Percentiles rank a stretch among this genome's conserved stretches.
Evolutionary conservation across 2,329 filamentous ascomycete genomes (phyloP).

Genomic region (Colletotrichum eremochloae): DNA sequence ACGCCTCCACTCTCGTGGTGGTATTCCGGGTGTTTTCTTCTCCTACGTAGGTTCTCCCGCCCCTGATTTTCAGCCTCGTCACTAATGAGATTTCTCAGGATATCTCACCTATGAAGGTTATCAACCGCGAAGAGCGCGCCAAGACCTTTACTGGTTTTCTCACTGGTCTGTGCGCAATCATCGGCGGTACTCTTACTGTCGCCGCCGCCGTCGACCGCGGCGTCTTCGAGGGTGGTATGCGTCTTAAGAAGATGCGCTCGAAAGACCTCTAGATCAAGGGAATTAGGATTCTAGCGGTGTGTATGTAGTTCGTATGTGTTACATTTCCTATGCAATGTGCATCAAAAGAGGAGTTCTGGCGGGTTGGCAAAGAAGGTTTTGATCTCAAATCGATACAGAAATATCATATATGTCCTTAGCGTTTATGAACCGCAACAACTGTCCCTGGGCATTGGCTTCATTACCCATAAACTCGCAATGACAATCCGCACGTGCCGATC

Average conservation of each 20-base stretch:
- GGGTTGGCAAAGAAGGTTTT: conserved; percentile 36
- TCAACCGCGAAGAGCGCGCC: conserved; percentile 91
- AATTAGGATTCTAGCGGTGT: conserved; percentile 8
- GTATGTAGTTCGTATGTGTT: conserved; percentile 40
- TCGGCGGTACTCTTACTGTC: conserved; percentile 95
- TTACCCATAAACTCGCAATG: neutral
- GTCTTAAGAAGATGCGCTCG: conserved; percentile 86
- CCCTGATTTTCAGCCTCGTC: conserved; percentile 2
- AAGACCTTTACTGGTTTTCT: conserved; percentile 95
- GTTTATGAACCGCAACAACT: neutral
- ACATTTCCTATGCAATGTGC: conserved; percentile 35
- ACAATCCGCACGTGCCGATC: neutral
- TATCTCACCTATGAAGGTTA: conserved; percentile 99
- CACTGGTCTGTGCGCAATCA: conserved; percentile 92
- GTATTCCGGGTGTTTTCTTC: conserved; percentile 98
- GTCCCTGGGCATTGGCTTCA: neutral
- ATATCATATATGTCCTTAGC: neutral
- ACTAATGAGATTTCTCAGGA: conserved; percentile 69
- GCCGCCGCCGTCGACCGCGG: conserved; percentile 93
- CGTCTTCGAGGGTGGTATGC: conserved; percentile 87
- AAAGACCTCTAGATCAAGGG: conserved; percentile 66
- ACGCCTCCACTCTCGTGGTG: conserved; percentile 87
- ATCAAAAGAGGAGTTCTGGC: conserved; percentile 44
- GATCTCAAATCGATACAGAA: conserved; percentile 29
- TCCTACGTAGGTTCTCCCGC: conserved; percentile 80